Percentiles rank a stretch among this genome's conserved stretches.
These are phyloP conservation scores for Amanita molliuscula DNA, from an alignment of 768 basidiomycete species.

Conservation along the genomic window DNA sequence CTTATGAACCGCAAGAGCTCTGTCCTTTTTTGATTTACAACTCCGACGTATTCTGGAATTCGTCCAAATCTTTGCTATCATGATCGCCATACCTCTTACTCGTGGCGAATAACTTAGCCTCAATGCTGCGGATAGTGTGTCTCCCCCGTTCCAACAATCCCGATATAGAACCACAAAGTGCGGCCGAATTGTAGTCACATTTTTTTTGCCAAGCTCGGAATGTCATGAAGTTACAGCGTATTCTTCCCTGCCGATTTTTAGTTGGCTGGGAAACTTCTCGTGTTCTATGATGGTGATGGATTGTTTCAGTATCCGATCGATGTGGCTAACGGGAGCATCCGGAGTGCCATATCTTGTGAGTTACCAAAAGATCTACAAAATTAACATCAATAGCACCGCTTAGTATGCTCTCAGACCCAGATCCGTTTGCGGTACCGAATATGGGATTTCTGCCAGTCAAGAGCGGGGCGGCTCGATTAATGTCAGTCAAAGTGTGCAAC, in stretches of 20 bases:
- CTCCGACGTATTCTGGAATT: no score
- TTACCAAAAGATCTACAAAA: conserved; percentile 6
- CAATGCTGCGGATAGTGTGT: conserved; percentile 55
- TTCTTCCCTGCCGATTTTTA: conserved; percentile 70
- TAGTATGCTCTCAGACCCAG: conserved; percentile 72
- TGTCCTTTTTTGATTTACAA: no score
- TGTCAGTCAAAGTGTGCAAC: conserved; percentile 53
- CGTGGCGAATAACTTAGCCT: conserved; percentile 18
- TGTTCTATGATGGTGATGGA: conserved; percentile 57
- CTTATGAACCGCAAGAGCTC: no score
- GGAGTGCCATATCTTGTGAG: conserved; percentile 73
- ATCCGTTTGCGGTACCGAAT: conserved; percentile 54
- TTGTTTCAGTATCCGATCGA: conserved; percentile 80
- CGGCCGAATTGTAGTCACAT: conserved; percentile 57
- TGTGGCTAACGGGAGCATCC: conserved; percentile 62
- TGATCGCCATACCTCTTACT: neutral
- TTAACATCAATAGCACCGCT: neutral
- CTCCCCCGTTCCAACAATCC: conserved; percentile 66
- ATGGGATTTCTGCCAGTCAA: conserved; percentile 69
- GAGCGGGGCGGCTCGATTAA: conserved; percentile 64
- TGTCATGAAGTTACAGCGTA: conserved; percentile 56
- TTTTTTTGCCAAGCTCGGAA: conserved; percentile 36
- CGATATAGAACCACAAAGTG: conserved; percentile 49
- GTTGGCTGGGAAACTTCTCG: conserved; percentile 77
- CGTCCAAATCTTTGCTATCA: neutral